These are phyloP conservation scores for Tylopilus sp. DNA, from an alignment of 1,284 basidiomycete species.

Conservation along the genomic window DNA sequence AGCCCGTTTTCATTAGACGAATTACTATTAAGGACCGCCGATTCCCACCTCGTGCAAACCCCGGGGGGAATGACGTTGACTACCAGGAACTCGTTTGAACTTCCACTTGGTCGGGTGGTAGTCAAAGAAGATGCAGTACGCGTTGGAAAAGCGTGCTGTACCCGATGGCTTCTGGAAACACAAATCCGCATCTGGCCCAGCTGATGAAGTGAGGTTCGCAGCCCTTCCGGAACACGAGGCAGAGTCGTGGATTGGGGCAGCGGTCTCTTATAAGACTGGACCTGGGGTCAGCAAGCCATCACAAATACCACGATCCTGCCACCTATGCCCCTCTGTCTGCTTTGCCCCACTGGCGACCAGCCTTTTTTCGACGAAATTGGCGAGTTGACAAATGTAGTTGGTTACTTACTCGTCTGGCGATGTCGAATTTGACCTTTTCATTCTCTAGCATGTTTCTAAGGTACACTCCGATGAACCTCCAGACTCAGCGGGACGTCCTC, in stretches of 20 bases:
- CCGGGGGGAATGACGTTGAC: neutral
- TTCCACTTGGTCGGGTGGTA: conserved; percentile 4
- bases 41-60: conserved; percentile 23
- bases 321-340: conserved; percentile 28
- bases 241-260: conserved; percentile 33
- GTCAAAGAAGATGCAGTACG: conserved; percentile 10
- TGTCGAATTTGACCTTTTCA: conserved; percentile 10
- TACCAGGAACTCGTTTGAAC: conserved; percentile 1
- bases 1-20: conserved; percentile 15
- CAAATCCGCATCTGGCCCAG: conserved; percentile 21
- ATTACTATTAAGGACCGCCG: conserved; percentile 17
- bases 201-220: conserved; percentile 28
- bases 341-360: conserved; percentile 25
- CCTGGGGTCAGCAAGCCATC: conserved; percentile 13
- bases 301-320: conserved; percentile 18
- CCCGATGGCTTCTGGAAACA: conserved; percentile 22
- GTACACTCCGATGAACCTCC: conserved; percentile 15
- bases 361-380: conserved; percentile 21
- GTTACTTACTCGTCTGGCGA: neutral
- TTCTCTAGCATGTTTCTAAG: conserved; percentile 24
- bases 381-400: conserved; percentile 20
- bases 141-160: conserved; percentile 30
- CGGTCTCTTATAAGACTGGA: conserved; percentile 31
- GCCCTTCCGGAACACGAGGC: conserved; percentile 30
- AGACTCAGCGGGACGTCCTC: neutral